Percentiles rank a stretch among this genome's conserved stretches.
These are phyloP conservation scores for Prunus davidiana DNA, from an alignment of 306 rosid species.

Conservation along the genomic window DNA sequence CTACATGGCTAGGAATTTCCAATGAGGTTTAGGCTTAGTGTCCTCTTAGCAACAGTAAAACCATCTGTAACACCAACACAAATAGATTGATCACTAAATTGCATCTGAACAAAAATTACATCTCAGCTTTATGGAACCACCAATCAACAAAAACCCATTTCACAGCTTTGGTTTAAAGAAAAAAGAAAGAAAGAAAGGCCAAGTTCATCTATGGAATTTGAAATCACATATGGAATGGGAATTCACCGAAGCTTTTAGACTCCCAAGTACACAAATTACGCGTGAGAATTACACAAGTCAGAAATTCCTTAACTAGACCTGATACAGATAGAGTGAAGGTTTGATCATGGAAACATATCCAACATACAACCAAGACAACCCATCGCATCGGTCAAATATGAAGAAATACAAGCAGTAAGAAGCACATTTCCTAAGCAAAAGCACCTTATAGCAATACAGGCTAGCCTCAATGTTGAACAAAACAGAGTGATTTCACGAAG, in stretches of 20 bases:
- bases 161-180: background rate
- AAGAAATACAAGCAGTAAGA: background rate
- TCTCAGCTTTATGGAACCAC: background rate
- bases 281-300: background rate
- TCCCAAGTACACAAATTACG: background rate
- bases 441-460: background rate
- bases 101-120: background rate
- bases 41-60: too few relatives aligned
- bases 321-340: background rate
- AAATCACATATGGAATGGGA: background rate
- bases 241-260: background rate
- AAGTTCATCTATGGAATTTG: too few relatives aligned
- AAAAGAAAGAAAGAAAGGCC: background rate
- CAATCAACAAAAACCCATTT: background rate
- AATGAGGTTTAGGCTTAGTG: background rate
- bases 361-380: background rate
- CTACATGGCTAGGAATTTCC: background rate
- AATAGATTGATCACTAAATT: too few relatives aligned
- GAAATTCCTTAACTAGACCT: constrained; percentile 8
- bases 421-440: background rate
- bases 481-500: background rate
- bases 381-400: too few relatives aligned
- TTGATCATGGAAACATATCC: background rate
- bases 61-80: too few relatives aligned
- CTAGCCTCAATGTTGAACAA: background rate